These are phyloP conservation scores for Wickerhamiella qilinensis DNA, from an alignment of 805 yeast species.

Conservation along the genomic window DNA sequence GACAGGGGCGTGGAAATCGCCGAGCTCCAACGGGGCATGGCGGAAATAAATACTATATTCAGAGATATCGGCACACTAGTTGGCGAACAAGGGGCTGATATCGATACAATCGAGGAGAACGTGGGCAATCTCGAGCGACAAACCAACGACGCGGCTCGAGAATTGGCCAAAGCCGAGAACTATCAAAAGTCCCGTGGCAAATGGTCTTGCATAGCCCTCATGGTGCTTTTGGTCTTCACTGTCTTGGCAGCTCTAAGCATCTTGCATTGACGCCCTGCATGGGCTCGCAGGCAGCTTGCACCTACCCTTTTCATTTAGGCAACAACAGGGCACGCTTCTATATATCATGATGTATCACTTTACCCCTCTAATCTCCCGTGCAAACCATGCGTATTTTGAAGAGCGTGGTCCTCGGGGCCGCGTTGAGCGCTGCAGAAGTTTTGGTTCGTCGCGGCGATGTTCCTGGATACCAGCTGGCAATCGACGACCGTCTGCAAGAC, in stretches of 20 bases:
- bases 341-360: neutral
- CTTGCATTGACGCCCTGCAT: neutral
- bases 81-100: conserved; percentile 67
- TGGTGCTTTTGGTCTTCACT: conserved; percentile 42
- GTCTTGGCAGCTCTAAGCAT: conserved; percentile 27
- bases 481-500: conserved; percentile 41
- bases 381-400: neutral
- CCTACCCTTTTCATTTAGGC: neutral
- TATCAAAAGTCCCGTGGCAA: conserved; percentile 54
- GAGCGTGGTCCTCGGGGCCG: neutral
- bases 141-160: conserved; percentile 53
- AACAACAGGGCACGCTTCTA: neutral
- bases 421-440: neutral
- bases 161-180: conserved; percentile 56
- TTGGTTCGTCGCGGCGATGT: neutral
- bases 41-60: conserved; percentile 73
- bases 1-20: conserved; percentile 62
- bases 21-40: conserved; percentile 60
- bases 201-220: conserved; percentile 55
- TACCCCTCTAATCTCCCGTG: neutral
- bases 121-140: conserved; percentile 45
- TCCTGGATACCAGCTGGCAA: conserved; percentile 5
- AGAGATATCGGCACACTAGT: conserved; percentile 66
- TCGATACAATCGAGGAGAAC: conserved; percentile 74
- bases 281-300: neutral